Evolutionary conservation across 345 rosid species (phyloP).

Genomic region (Salix dunnii): DNA sequence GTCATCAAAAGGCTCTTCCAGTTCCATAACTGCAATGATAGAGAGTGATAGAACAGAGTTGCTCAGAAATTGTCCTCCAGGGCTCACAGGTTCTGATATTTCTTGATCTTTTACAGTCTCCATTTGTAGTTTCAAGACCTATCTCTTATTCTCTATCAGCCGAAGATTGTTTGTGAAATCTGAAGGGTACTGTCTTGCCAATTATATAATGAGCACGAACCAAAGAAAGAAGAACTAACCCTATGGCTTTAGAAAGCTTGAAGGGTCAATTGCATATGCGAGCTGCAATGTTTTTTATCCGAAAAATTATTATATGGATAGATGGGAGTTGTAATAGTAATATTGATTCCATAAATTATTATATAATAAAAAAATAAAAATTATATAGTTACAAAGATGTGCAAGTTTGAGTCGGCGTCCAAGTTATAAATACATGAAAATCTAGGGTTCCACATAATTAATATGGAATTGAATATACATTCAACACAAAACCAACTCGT

Average conservation of each 20-base stretch:
- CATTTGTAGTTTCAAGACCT: not conserved
- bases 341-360: no score
- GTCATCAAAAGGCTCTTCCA: slow-evolving; percentile 27
- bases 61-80: slow-evolving; percentile 30
- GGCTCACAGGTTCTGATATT: slow-evolving; percentile 33
- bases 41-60: slow-evolving; percentile 27
- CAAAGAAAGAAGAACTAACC: not conserved
- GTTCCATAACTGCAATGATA: slow-evolving; percentile 27
- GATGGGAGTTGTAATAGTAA: not conserved
- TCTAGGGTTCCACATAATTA: no score
- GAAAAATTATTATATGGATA: no score
- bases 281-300: no score
- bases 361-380: no score
- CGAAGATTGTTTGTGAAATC: not conserved
- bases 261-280: not conserved
- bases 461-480: no score
- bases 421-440: no score
- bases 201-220: not conserved
- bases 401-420: no score
- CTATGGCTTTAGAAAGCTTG: not conserved
- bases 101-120: slow-evolving; percentile 13
- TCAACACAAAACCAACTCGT: no score
- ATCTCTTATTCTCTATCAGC: not conserved
- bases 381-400: no score
- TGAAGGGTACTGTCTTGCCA: not conserved